A percentile compares a stretch with the other conserved stretches of the same genome.
Evolutionary conservation across 345 rosid genomes (phyloP).

Genomic region (Abelmoschus esculentus): DNA sequence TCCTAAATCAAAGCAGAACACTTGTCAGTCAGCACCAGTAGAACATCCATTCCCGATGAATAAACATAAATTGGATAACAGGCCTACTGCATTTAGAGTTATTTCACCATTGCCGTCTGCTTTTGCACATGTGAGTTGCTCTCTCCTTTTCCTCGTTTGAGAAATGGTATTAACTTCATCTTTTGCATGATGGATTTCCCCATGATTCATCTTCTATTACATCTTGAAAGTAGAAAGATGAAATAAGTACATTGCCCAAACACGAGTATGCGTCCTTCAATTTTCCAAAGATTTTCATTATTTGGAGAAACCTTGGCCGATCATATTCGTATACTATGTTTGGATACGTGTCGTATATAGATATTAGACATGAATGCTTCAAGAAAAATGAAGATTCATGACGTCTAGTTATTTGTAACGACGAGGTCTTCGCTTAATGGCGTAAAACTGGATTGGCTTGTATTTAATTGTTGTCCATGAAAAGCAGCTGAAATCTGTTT

Average conservation of each 20-base stretch:
- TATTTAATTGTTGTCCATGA: not conserved
- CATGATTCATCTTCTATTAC: not conserved
- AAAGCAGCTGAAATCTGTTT: not conserved
- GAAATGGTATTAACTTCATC: not conserved
- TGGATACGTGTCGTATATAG: not conserved
- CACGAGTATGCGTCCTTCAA: not conserved
- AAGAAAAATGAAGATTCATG: no score
- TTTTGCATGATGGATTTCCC: not conserved
- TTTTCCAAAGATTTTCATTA: not conserved
- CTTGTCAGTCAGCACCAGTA: constrained; percentile 27
- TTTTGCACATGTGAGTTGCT: constrained; percentile 56
- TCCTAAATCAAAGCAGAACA: constrained; percentile 37
- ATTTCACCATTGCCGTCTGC: constrained; percentile 69
- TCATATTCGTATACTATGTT: not conserved
- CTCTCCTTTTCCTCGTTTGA: constrained; percentile 12
- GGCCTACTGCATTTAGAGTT: constrained; percentile 65
- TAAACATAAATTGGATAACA: constrained; percentile 79
- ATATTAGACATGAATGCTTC: not conserved
- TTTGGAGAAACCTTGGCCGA: not conserved
- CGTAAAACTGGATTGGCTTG: not conserved
- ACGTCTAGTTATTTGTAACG: constrained; percentile 1
- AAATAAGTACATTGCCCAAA: not conserved
- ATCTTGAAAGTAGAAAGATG: not conserved
- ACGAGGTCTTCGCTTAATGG: not conserved
- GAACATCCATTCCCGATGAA: constrained; percentile 34